phyloP scores from a whole-genome alignment of 1,139 yeast species.

The Diutina mesorugosa region DNA sequence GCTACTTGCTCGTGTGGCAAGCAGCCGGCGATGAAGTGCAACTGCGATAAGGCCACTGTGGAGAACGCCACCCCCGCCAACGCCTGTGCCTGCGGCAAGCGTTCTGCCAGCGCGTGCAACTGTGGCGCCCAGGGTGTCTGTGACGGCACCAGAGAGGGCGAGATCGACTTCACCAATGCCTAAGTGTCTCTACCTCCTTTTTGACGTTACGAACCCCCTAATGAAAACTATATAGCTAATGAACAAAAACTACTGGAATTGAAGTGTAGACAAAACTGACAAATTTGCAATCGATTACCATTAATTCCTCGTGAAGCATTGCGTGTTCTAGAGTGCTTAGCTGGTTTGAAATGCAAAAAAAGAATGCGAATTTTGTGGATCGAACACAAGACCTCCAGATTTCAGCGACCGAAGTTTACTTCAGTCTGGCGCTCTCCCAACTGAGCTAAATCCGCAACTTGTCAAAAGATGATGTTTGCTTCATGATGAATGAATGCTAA shows the following conservation, averaged over 20 bases:
- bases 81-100: constrained; percentile 37
- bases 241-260: background rate
- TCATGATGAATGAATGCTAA: background rate
- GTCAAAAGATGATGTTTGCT: background rate
- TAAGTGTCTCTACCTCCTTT: background rate
- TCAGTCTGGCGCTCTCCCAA: constrained; percentile 2
- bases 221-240: too few species aligned
- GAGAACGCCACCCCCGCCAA: constrained; percentile 28
- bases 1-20: constrained; percentile 40
- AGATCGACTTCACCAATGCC: constrained; percentile 25
- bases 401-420: constrained; percentile 1
- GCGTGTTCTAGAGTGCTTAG: background rate
- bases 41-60: constrained; percentile 26
- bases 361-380: background rate
- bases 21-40: constrained; percentile 32
- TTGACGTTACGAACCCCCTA: background rate
- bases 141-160: constrained; percentile 34
- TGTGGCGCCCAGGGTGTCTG: constrained; percentile 28
- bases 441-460: constrained; percentile 1
- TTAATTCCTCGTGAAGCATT: too few species aligned
- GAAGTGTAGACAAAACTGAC: too few species aligned
- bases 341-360: background rate
- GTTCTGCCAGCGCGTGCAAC: constrained; percentile 26
- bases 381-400: constrained; percentile 2
- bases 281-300: too few species aligned